Conservation (phyloP, 352 stramenopile species). For the Globisporangium mamillatum region DNA sequence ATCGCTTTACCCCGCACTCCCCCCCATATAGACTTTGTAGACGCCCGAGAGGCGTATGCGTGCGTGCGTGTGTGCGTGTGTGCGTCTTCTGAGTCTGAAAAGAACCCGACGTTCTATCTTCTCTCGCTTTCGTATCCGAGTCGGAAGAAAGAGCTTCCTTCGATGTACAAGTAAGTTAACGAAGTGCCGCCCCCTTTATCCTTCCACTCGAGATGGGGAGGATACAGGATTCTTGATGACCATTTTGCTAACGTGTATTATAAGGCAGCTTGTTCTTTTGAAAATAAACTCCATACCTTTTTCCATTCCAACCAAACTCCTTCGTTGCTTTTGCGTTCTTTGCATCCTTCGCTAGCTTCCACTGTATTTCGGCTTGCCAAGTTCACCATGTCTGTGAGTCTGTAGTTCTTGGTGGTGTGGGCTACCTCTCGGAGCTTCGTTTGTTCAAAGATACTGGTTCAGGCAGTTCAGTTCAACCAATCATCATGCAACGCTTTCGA, state of each 20-base stretch:
- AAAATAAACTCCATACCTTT: constrained; percentile 40
- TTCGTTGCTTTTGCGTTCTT: neutral
- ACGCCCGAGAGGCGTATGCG: constrained; percentile 17
- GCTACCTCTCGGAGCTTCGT: neutral
- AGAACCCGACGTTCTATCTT: constrained; percentile 23
- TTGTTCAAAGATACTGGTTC: neutral
- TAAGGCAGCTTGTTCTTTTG: constrained; percentile 72
- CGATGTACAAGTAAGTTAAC: constrained; percentile 69
- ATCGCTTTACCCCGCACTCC: constrained; percentile 21
- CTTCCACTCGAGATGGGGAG: constrained; percentile 31
- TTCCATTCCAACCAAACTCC: neutral
- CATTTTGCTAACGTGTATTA: constrained; percentile 76
- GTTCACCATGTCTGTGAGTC: neutral
- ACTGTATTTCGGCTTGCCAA: neutral
- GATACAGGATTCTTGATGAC: constrained; percentile 43
- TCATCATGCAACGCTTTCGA: neutral
- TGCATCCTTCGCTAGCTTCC: neutral
- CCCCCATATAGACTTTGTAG: constrained; percentile 31
- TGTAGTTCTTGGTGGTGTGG: neutral
- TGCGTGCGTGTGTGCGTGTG: constrained; percentile 13
- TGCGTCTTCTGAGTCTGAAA: constrained; percentile 24
- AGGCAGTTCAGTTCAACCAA: neutral
- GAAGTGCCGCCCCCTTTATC: constrained; percentile 49
- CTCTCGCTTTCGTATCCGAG: constrained; percentile 43
- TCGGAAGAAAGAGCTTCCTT: constrained; percentile 76